Conservation (phyloP, 176 grass and related monocot species). For the Paspalum notatum region DNA sequence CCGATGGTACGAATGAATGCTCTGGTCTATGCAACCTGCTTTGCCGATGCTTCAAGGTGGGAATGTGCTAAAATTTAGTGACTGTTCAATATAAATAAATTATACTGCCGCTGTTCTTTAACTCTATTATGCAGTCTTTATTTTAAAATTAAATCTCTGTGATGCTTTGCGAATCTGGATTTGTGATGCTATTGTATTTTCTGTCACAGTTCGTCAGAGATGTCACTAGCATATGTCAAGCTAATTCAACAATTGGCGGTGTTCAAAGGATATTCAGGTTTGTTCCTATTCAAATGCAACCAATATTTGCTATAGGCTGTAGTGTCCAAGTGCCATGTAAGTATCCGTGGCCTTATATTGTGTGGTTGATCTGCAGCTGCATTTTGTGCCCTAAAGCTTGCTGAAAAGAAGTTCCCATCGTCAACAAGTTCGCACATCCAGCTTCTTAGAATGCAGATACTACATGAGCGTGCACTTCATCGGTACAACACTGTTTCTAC, state of each 20-base stretch:
- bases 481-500: conserved; percentile 57
- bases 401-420: conserved; percentile 77
- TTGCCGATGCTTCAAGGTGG: conserved; percentile 92
- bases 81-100: conserved; percentile 11
- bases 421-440: conserved; percentile 71
- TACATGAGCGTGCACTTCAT: conserved; percentile 90
- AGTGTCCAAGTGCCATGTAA: conserved; percentile 9
- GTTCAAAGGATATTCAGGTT: conserved; percentile 89
- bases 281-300: conserved; percentile 21
- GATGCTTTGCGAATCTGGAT: conserved; percentile 32
- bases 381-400: conserved; percentile 79
- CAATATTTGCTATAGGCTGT: neutral
- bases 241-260: conserved; percentile 84
- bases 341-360: neutral
- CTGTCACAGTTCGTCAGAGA: conserved; percentile 73
- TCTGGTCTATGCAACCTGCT: conserved; percentile 89
- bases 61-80: conserved; percentile 23
- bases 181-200: conserved; percentile 38
- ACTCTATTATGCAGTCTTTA: neutral
- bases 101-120: conserved; percentile 14
- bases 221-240: conserved; percentile 78
- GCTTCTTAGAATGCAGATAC: conserved; percentile 84
- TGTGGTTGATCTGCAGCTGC: conserved; percentile 58
- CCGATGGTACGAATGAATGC: conserved; percentile 82
- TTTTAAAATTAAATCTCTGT: conserved; percentile 19